phyloP scores from a whole-genome alignment of 345 rosid genomes.

The Eucalyptus cloeziana region DNA sequence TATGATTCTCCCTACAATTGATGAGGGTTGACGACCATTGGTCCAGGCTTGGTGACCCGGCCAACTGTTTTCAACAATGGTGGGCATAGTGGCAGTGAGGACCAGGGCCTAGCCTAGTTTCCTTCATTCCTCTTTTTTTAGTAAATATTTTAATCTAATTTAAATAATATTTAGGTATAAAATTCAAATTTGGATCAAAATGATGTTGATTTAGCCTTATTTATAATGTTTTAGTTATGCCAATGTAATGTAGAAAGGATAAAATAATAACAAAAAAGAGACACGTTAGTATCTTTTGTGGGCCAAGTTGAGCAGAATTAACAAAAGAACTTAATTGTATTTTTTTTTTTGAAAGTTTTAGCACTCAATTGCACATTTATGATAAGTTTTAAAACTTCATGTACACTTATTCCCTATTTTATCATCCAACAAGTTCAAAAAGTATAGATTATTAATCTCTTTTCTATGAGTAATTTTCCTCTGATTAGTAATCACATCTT shows the following conservation, averaged over 20 bases:
- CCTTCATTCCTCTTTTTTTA: neutral
- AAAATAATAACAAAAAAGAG: neutral
- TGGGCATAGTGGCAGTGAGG: neutral
- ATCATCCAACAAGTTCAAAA: neutral
- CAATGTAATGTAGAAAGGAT: neutral
- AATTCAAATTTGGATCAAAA: neutral
- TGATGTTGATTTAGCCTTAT: neutral
- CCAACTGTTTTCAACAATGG: neutral
- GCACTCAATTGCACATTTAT: too few relatives aligned
- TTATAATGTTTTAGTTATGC: too few relatives aligned
- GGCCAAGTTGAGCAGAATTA: too few relatives aligned
- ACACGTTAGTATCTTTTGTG: neutral
- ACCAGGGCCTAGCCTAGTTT: neutral
- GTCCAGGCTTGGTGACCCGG: rapidly evolving
- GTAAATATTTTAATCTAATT: neutral
- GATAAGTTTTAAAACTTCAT: too few relatives aligned
- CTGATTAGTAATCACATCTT: neutral
- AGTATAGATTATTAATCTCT: too few relatives aligned
- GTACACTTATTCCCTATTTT: too few relatives aligned
- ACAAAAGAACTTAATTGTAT: rapidly evolving
- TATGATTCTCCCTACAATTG: neutral
- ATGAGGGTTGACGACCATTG: neutral
- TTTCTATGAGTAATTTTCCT: neutral
- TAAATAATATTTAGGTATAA: too few relatives aligned
- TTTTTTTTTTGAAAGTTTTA: rapidly evolving